Conservation (phyloP, 73 alveolate genomes). For the Paramecium pentaurelia region DNA sequence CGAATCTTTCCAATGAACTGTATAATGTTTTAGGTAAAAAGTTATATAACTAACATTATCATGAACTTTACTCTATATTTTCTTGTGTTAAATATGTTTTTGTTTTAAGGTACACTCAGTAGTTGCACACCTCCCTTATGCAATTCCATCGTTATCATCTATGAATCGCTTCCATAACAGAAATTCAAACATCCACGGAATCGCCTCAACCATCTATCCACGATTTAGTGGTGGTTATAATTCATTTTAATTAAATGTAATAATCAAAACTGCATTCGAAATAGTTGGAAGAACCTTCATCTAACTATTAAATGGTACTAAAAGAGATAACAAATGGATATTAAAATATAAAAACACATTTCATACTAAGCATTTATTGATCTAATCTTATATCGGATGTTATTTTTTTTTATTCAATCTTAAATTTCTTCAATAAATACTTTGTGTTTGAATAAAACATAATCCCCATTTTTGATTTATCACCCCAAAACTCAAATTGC, state of each 20-base stretch:
- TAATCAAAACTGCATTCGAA: background rate
- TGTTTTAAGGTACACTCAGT: background rate
- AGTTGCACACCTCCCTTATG: background rate
- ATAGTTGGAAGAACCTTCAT: constrained; percentile 33
- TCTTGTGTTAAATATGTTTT: background rate
- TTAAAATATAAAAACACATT: no score
- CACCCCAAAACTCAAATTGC: constrained; percentile 74
- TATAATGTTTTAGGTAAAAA: constrained; percentile 40
- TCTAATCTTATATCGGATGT: no score
- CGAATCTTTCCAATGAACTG: background rate
- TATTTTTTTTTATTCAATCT: no score
- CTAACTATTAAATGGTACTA: background rate
- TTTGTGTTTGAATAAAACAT: background rate
- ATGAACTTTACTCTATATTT: background rate
- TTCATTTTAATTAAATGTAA: background rate
- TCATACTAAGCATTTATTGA: no score
- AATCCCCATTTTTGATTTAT: constrained; percentile 70
- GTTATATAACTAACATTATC: background rate
- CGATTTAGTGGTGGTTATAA: background rate
- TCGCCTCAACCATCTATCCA: background rate
- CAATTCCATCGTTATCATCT: constrained; percentile 39
- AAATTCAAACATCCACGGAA: background rate
- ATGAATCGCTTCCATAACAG: background rate
- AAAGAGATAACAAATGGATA: background rate
- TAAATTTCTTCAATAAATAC: background rate